Evolutionary conservation across 2,329 filamentous ascomycete genomes (phyloP), one percentile per base, ranked within the genome.

Genomic region (Talaromyces sp.): DNA sequence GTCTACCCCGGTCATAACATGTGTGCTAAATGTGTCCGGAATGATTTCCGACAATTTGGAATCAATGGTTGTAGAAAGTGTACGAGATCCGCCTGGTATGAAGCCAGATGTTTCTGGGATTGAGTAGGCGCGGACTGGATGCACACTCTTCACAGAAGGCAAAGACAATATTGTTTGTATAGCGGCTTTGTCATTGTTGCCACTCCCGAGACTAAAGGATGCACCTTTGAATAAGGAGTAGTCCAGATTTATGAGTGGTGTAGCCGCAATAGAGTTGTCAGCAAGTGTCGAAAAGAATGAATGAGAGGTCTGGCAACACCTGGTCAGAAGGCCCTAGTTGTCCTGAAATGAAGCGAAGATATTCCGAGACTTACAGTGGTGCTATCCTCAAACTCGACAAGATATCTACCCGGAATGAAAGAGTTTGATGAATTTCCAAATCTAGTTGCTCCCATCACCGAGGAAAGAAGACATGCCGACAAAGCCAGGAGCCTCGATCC

Each of bases 1-100:
- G 62, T 70, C 67, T n/a, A 71, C 69, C 9, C 69, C 69, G 10
- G 69, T 68, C 66, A 68, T 69, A 4, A 63, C 39, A 45, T 70
- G 68, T 31, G 68, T 56, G 39, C 62, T 64, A 6, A 64, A 64
- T 2, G 33, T 64, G 43, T 64, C 62, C 5, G 52, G 43, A 31
- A 14, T 43, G 10, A 14, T 50, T 3, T 58, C 31, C 22, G 33
- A 31, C 37, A 14, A 35, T 9, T n/a, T 19, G 16, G 54, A 37
- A 31, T 19, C 16, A 16, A 24, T 7, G 24, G 33, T 27, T 19
- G 31, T 4, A 52, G 33, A 27, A 8, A 59, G 33, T 5, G 52
- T 11, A 22, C 16, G 24, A 45, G n/a, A 27, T 60, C 24, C 14
- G n/a, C 33, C n/a, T 13, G n/a, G 24, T 52, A 22, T n/a, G 54